Evolutionary conservation across 108 stramenopile genomes (phyloP).

Genomic region (Thalassiosira profunda): DNA sequence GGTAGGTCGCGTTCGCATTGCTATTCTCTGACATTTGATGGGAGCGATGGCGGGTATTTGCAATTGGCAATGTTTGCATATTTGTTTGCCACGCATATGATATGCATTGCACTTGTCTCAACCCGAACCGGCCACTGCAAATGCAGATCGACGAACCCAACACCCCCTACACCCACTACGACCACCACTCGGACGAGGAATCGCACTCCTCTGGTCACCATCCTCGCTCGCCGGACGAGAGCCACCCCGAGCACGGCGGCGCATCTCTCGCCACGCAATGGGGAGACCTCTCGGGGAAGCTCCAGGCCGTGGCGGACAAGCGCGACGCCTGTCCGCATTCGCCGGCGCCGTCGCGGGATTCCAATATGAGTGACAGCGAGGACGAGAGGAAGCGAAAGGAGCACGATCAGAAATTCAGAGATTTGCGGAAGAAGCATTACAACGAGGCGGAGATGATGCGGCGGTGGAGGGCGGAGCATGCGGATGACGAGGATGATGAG

Average conservation of each 20-base stretch:
- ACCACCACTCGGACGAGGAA: constrained; percentile 72
- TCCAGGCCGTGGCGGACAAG: constrained; percentile 74
- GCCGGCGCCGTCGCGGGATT: constrained; percentile 25
- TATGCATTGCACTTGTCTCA: neutral
- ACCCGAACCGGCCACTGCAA: neutral
- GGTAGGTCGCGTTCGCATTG: constrained; percentile 30
- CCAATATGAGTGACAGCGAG: constrained; percentile 36
- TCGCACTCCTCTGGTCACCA: constrained; percentile 48
- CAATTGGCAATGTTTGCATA: neutral
- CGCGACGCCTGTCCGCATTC: constrained; percentile 49
- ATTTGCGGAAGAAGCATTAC: constrained; percentile 87
- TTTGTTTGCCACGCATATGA: neutral
- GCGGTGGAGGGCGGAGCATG: constrained; percentile 71
- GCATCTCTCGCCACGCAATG: constrained; percentile 41
- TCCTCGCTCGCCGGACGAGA: constrained; percentile 58
- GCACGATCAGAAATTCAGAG: constrained; percentile 63
- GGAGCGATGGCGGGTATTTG: neutral
- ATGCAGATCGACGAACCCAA: constrained; percentile 87
- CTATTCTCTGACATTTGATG: neutral
- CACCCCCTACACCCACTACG: constrained; percentile 86
- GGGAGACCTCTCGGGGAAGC: constrained; percentile 67
- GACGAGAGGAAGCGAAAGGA: constrained; percentile 57
- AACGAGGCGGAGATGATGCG: constrained; percentile 89
- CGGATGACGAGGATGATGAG: constrained; percentile 50
- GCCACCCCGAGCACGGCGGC: constrained; percentile 8